Conservation (phyloP, 2,329 filamentous ascomycete genomes). For the Cladosporium velox region DNA sequence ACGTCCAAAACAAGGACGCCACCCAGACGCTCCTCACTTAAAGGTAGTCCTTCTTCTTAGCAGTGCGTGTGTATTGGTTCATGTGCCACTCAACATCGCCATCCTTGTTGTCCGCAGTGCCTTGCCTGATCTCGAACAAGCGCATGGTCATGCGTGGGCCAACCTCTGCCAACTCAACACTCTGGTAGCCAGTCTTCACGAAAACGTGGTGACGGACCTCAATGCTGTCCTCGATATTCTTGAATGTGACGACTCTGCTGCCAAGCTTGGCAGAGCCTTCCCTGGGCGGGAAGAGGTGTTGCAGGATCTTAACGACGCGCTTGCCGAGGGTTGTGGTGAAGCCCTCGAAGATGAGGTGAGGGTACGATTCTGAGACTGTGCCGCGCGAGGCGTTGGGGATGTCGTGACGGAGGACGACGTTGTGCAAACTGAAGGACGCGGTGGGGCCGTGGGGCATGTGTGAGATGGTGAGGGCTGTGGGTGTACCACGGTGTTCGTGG, state of each 20-base stretch:
- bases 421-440: conserved; percentile 83
- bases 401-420: conserved; percentile 88
- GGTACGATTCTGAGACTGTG: conserved; percentile 88
- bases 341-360: conserved; percentile 92
- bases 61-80: conserved; percentile 91
- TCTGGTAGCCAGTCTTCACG: conserved; percentile 86
- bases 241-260: conserved; percentile 87
- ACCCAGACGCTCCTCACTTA: conserved; percentile 47
- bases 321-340: conserved; percentile 80
- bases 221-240: conserved; percentile 84
- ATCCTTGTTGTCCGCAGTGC: conserved; percentile 90
- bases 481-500: conserved; percentile 90
- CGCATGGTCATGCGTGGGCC: conserved; percentile 97
- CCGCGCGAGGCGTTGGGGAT: conserved; percentile 86
- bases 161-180: conserved; percentile 84
- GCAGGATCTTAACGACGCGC: conserved; percentile 84
- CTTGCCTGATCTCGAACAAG: conserved; percentile 86
- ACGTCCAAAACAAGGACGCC: not conserved
- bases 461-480: conserved; percentile 82
- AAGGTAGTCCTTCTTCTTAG: conserved; percentile 93
- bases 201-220: conserved; percentile 94
- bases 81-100: conserved; percentile 96
- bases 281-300: conserved; percentile 90
- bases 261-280: conserved; percentile 81
- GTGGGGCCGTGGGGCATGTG: conserved; percentile 89